These are phyloP conservation scores for Sordariomycetes sp. DNA, from an alignment of 2,329 filamentous ascomycete genomes.

Conservation along the genomic window DNA sequence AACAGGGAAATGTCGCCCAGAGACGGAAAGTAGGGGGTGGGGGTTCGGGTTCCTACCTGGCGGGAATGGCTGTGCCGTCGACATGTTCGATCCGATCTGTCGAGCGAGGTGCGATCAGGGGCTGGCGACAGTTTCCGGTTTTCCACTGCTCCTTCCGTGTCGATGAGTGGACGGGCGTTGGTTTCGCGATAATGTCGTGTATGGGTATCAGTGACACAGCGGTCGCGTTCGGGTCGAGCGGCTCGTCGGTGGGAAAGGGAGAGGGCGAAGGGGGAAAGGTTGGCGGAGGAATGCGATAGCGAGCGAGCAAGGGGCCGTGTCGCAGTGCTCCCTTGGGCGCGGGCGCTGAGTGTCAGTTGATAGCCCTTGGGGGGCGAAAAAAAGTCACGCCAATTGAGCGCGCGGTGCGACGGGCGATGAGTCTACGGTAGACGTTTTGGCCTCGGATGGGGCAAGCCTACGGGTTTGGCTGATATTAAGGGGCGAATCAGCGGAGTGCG, in stretches of 20 bases:
- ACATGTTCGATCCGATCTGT: constrained; percentile 7
- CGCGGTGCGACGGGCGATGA: not conserved
- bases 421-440: not conserved
- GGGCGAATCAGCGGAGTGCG: constrained; percentile 3
- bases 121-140: not conserved
- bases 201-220: not conserved
- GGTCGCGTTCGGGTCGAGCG: not conserved
- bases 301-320: not conserved
- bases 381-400: not conserved
- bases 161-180: not conserved
- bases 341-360: not conserved
- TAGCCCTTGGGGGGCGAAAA: not conserved
- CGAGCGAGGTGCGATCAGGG: not conserved
- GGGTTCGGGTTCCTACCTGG: constrained; percentile 10
- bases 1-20: not conserved
- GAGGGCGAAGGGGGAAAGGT: not conserved
- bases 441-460: not conserved
- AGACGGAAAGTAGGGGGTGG: not conserved
- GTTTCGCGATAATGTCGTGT: not conserved
- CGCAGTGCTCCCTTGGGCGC: not conserved
- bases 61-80: constrained; percentile 11
- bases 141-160: not conserved
- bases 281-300: not conserved
- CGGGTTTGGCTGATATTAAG: constrained; percentile 2
- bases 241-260: not conserved